Base-by-base conservation (phyloP, 73 alveolate genomes). In the Effrenium voratum region DNA sequence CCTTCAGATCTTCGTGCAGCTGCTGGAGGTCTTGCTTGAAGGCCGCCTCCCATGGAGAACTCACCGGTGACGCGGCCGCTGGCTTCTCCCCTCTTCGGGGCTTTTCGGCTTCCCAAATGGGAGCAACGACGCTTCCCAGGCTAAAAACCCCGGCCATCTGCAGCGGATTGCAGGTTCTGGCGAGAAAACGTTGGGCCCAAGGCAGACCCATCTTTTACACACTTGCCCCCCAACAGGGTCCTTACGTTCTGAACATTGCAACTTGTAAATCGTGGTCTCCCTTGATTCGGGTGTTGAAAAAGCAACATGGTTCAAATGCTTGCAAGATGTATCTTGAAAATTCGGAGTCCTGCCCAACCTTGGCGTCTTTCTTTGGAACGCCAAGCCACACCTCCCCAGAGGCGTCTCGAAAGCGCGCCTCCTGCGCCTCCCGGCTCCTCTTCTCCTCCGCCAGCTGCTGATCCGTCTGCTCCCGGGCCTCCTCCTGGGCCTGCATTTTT, bases 401-500 rank as follows among this genome's bases (percentile, higher is more conserved):
- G 8, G 63, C 59, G 6, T 50, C 57, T 40, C 6, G 38, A 24
- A 75, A 12, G 40, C 43, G 38, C 59, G 38, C 85, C 57, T 13
- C 59, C 28, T 40, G 85, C 38, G 85, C 43, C 41, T 75, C 85
- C 38, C 85, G 59, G 19, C 24, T 40, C 57, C 41, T 38, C 34
- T 30, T 75, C 57, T 75, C 85, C 41, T 41, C 57, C 3, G 59
- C 59, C 34, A 24, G 52, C 15, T n/a, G 85, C 43, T 40, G 57
- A 13, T 75, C 59, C n/a, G 38, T 75, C 41, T 16, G 38, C 16
- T 75, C 85, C 19, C 85, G 85, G 85, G 85, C 41, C 12, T 75
- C 85, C 38, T 75, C 85, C 22, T 75, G 59, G 19, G 41, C 85
- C 59, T 41, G 38, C 85, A n/a, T n/a, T n/a, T n/a, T n/a, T n/a